Evolutionary conservation across 2,329 filamentous ascomycete genomes (phyloP), one percentile per base, ranked within the genome.

Genomic region (Botrytis aclada): DNA sequence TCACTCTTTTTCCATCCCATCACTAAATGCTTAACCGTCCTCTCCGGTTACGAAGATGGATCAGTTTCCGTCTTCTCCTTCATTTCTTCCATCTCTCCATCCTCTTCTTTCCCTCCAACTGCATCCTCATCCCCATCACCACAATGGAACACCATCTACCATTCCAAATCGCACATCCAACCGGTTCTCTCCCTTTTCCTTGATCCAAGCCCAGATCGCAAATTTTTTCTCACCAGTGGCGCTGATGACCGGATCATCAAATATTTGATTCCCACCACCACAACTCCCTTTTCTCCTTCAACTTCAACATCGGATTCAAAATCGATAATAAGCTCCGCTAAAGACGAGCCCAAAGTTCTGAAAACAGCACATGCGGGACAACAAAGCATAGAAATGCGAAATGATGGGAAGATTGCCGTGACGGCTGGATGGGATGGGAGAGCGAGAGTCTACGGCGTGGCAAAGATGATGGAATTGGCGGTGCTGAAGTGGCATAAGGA

Each of bases 401-500:
- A 89, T 2, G 96, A 99, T 81, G 92, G 90, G 4, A 91, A 88
- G 75, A 87, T 99, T 6, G 92, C 98, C 76, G 93, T 92, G 4
- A 98, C 95, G 0, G 95, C 93, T 0, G 96, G 96, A 5, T 99
- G 96, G 96, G 96, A 99, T 81, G 87, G 89, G 1, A 89, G 90
- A 65, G 85, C 95, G 1, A 86, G 96, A 14, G 90, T 98, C 1
- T 99, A 98, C 81, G 92, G 92, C 4, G 83, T 87, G 64, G 94
- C 92, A 82, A 92, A 90, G 0, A 86, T 98, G 85, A 93, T 91
- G 79, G 95, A 98, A 82, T 82, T 98, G 18, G 96, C 95, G 0
- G 94, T 98, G 71, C 84, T 98, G 75, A 97, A 97, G 82, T 98
- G 95, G 95, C 96, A 98, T 82, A 90, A 92, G 77, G 91, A 93